Conservation (phyloP, 768 basidiomycete species). For the Kwoniella botswanensis region DNA sequence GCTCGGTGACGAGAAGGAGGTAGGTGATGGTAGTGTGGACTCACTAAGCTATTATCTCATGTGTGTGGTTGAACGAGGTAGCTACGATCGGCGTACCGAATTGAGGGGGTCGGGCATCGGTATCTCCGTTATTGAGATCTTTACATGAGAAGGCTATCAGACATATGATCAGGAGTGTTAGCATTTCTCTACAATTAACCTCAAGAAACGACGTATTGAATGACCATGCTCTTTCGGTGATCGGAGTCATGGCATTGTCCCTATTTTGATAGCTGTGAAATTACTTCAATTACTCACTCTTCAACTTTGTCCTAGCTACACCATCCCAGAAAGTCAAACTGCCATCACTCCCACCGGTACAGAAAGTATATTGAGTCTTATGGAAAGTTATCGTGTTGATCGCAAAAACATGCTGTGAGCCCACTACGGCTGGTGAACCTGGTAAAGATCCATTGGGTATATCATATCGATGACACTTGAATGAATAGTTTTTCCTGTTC, state of each 20-base stretch:
- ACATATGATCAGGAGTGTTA: too few species aligned
- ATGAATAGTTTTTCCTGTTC: constrained; percentile 77
- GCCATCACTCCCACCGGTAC: constrained; percentile 68
- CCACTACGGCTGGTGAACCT: constrained; percentile 64
- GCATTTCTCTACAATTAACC: too few species aligned
- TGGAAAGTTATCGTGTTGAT: constrained; percentile 89
- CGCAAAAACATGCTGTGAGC: constrained; percentile 73
- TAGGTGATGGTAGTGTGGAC: constrained; percentile 11
- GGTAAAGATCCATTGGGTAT: constrained; percentile 38
- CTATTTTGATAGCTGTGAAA: too few species aligned
- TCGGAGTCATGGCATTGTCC: too few species aligned
- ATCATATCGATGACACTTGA: constrained; percentile 65
- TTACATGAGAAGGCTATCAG: constrained; percentile 58
- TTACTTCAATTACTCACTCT: constrained; percentile 71
- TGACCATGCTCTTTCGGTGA: too few species aligned
- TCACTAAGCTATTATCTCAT: constrained; percentile 82
- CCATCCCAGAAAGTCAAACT: constrained; percentile 55
- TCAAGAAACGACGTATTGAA: too few species aligned
- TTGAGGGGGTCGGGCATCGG: constrained; percentile 44
- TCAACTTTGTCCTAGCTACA: constrained; percentile 83
- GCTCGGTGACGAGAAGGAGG: too few species aligned
- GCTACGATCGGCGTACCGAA: constrained; percentile 70
- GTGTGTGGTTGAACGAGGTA: constrained; percentile 83
- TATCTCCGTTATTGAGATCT: constrained; percentile 54
- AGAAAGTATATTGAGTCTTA: constrained; percentile 81